Evolutionary conservation across 176 grass and related monocot genomes (phyloP), one percentile per base, ranked within the genome.

Genomic region (Zea luxurians): DNA sequence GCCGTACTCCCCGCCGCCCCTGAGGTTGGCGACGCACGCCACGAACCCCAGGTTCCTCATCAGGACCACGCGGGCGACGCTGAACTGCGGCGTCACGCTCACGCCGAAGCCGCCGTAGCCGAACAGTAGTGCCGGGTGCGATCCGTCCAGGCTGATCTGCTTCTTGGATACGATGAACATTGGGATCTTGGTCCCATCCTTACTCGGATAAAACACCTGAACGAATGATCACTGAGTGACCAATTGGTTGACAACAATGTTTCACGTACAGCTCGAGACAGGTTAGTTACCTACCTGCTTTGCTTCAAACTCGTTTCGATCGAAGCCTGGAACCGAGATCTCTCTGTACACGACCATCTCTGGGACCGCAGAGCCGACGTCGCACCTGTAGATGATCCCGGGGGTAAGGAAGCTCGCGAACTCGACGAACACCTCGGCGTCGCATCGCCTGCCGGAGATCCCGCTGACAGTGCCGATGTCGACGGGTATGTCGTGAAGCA

Each of bases 1-100:
- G 4, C 95, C 95, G 87, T 98, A 98, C 84, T 98, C 95, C 0
- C 95, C 95, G 37, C 95, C 95, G 63, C 95, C 95, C 3, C 95
- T 36, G 73, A 98, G 87, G 85, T 98, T 98, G 38, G 91, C 95
- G 64, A 90, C 41, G 74, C 95, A 98, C 63, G 84, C 61, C 53
- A 98, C 80, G 44, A 88, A 87, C 1, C 89, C 91, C 2, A 98
- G 64, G 70, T 90, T 87, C 88, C 86, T 74, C 62, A 81, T 88
- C 10, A 98, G 82, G 13, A 90, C 85, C 50, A 94, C 80, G 75
- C 91, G 91, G 16, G 64, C 34, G 10, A 90, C 76, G 74, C 83
- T 92, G 80, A 98, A 98, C 4, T 61, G 83, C 48, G 95, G 95
- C 46, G 91, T 94, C 70, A 98, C 63, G 89, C 62, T 94, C 79